Evolutionary conservation across 805 yeast species (phyloP).

Genomic region (Starmera pachycereana): DNA sequence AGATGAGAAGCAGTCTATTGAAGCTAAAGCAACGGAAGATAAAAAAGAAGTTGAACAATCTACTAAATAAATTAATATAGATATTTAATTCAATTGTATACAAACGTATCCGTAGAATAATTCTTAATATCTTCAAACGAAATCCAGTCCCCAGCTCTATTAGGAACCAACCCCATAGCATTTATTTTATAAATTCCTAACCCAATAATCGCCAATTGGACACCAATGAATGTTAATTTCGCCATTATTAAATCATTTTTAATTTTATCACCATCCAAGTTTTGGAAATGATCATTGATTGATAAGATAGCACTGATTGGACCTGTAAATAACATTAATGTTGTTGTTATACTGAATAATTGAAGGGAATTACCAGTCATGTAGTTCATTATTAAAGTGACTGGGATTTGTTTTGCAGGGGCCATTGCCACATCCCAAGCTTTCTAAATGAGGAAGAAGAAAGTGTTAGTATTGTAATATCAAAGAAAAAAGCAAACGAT

Average conservation of each 20-base stretch:
- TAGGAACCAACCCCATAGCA: constrained; percentile 86
- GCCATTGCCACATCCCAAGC: constrained; percentile 82
- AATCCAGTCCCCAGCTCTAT: constrained; percentile 82
- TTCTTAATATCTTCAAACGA: constrained; percentile 51
- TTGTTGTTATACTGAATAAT: constrained; percentile 84
- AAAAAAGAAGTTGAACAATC: background rate
- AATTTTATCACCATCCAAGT: constrained; percentile 29
- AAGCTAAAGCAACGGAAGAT: background rate
- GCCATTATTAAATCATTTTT: constrained; percentile 18
- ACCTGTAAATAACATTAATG: constrained; percentile 68
- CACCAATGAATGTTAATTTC: constrained; percentile 26
- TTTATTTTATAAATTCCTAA: constrained; percentile 82
- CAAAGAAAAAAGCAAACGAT: too few relatives aligned
- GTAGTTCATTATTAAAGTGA: constrained; percentile 84
- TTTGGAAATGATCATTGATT: constrained; percentile 45
- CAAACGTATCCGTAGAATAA: background rate
- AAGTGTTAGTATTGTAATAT: constrained; percentile 6
- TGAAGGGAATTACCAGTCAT: constrained; percentile 90
- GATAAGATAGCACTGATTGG: constrained; percentile 65
- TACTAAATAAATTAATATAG: background rate
- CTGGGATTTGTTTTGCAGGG: constrained; percentile 81
- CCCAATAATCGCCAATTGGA: constrained; percentile 45
- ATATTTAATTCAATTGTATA: background rate
- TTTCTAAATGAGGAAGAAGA: constrained; percentile 32
- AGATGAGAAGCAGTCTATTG: background rate